Base-by-base conservation (phyloP, 1,284 basidiomycete genomes). In the Peniophora sp. region DNA sequence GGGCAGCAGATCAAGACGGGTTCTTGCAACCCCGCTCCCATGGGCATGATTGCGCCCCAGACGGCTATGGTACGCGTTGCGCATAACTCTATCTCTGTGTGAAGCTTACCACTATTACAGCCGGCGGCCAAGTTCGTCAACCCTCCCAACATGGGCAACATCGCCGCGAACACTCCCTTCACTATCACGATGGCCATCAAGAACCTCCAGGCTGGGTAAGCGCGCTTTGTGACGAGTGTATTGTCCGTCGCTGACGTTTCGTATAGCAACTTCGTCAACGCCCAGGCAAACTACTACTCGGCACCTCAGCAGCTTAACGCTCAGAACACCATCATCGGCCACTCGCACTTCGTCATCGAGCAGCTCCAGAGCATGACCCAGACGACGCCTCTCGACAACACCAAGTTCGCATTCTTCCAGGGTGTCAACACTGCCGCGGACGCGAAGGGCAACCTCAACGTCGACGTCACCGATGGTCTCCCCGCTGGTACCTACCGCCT, bases 271-370 rank as follows among this genome's bases (percentile, higher is more conserved):
- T 81, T 82, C 59, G 72, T 69, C 48, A 79, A 78, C 62, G 71
- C 79, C 2, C 56, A 75, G 47, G 58, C 67, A 47, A 83, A 76
- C 62, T 85, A 78, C 69, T 77, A 74, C 63, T 59, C 72, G 54
- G 68, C 76, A 54, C 85, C 85, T 51, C 69, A 81, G 61, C 74
- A 79, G 57, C 67, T 86, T n/a, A 75, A 83, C 61, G 55, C 61
- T 22, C 15, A n/a, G 18, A 85, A 83, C 52, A 64, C 68, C 45
- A 74, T 80, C 59, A 59, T 73, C 55, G 84, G 84, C 1, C 83
- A 85, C 66, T 69, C 74, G 6, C 85, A 88, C 62, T 70, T 87
- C 57, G 81, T 83, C 46, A 68, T 89, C 51, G 78, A 88, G 65
- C 50, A 64, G 47, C 69, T 89, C 55, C 55, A 61, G 39, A 71